Evolutionary conservation across 2,329 filamentous ascomycete genomes (phyloP).

Genomic region (Pseudocercospora vitis): DNA sequence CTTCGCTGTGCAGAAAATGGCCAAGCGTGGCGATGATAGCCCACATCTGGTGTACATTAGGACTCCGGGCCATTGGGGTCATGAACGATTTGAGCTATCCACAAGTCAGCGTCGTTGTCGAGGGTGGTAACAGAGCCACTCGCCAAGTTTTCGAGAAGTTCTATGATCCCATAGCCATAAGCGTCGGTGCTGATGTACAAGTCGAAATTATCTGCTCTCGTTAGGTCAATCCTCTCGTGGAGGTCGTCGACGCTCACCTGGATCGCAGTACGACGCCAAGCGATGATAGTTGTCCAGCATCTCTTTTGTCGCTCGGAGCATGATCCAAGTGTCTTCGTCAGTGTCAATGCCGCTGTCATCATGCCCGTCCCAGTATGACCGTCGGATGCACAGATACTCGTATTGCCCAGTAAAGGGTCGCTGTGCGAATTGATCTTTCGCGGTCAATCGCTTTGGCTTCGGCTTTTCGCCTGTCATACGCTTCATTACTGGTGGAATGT

Average conservation of each 20-base stretch:
- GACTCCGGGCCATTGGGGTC: constrained; percentile 1
- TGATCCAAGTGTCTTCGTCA: constrained; percentile 14
- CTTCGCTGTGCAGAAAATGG: constrained; percentile 9
- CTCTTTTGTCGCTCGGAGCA: constrained; percentile 4
- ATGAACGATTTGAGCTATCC: constrained; percentile 8
- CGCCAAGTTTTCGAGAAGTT: constrained; percentile 12
- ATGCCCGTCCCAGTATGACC: not conserved
- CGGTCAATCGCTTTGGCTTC: not conserved
- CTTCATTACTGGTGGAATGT: not conserved
- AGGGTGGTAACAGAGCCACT: not conserved
- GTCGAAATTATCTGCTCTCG: constrained; percentile 11
- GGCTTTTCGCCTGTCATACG: not conserved
- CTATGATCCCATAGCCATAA: constrained; percentile 9
- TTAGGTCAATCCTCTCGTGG: too few relatives aligned
- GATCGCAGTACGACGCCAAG: constrained; percentile 20
- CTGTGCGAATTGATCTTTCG: constrained; percentile 12
- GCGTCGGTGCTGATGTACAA: constrained; percentile 12
- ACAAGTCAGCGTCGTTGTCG: not conserved
- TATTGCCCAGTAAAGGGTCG: constrained; percentile 11
- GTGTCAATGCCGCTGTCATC: not conserved
- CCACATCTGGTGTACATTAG: constrained; percentile 14
- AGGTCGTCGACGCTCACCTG: constrained; percentile 20
- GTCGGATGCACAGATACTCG: constrained; percentile 11
- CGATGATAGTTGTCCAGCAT: constrained; percentile 1
- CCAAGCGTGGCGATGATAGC: constrained; percentile 11